Evolutionary conservation across 768 basidiomycete species (phyloP), one percentile per base, ranked within the genome.

Genomic region (Suillus brevipes): DNA sequence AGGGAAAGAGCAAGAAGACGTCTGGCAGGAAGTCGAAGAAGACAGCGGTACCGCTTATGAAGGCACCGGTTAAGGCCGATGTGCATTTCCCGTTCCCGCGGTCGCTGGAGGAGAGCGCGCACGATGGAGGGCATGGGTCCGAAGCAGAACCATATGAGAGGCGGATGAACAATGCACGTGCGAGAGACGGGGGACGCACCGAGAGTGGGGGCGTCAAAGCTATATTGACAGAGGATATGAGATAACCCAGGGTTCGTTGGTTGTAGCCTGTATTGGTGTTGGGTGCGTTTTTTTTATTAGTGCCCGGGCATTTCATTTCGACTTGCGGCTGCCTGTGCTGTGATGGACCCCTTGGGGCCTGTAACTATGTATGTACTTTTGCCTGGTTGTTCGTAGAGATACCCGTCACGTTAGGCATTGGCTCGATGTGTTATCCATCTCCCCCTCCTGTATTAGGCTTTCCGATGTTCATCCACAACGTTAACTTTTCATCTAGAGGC

Each of bases 121-220:
- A 72, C 45, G 70, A 74, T 64, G 40, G 45, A 28, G 71, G 73
- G 74, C 40, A 70, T 78, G 37, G 25, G 16, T 42, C 58, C 2
- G 58, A 59, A 13, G 40, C 58, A 18, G 58, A 59, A 25, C 58
- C 58, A 28, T 67, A 80, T 77, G 76, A 75, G 65, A 77, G 71
- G 64, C 81, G 89, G 78, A 90, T 92, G 90, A 88, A 90, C 71
- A 87, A 83, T 4, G 84, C 87, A 34, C 84, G 89, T 49, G 92
- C 88, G 57, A 81, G 90, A 64, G 90, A 93, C 75, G 91, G 92
- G 3, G 92, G 92, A 45, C 80, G 91, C 69, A 94, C 92, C 66
- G 90, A 92, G 79, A 94, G 91, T 71, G 91, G 91, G 2, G 92
- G 92, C n/a, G 90, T 94, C 37, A 89, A 86, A 71, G 92, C 89